Percentiles rank a stretch among this genome's conserved stretches.
Evolutionary conservation across 2,329 filamentous ascomycete genomes (phyloP).

Genomic region (Malbranchea zuffiana): DNA sequence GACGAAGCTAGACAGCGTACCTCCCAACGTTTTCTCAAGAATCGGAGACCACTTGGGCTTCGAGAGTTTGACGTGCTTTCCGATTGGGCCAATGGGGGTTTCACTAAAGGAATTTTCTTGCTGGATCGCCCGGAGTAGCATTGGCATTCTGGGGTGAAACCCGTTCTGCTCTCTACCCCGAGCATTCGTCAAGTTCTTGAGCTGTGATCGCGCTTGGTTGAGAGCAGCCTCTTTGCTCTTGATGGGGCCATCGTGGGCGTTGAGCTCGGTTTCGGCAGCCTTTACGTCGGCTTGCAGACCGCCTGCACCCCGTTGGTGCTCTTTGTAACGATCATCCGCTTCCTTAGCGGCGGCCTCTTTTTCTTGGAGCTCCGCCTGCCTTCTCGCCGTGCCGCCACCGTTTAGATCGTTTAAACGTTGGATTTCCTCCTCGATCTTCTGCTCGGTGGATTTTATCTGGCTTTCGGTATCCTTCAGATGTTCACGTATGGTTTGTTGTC

Average conservation of each 20-base stretch:
- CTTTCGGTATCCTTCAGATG: constrained; percentile 45
- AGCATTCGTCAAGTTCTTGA: constrained; percentile 45
- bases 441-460: constrained; percentile 32
- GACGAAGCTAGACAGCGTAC: constrained; percentile 62
- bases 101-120: constrained; percentile 57
- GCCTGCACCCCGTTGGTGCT: constrained; percentile 30
- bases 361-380: constrained; percentile 48
- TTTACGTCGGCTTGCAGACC: constrained; percentile 28
- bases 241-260: constrained; percentile 19
- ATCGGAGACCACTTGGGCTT: constrained; percentile 75
- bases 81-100: constrained; percentile 74
- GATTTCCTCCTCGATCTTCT: constrained; percentile 39
- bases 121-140: constrained; percentile 57
- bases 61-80: constrained; percentile 61
- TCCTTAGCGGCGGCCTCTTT: constrained; percentile 43
- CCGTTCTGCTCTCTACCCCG: constrained; percentile 51
- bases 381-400: constrained; percentile 57
- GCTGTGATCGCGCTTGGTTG: constrained; percentile 39
- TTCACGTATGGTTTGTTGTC: constrained; percentile 55
- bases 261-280: constrained; percentile 25
- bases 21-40: constrained; percentile 66
- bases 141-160: constrained; percentile 53
- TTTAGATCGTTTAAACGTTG: constrained; percentile 54
- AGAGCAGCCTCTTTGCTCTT: constrained; percentile 46
- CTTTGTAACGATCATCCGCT: constrained; percentile 34